A percentile compares a stretch with the other conserved stretches of the same genome.
phyloP scores from a whole-genome alignment of 495 filamentous ascomycete genomes.

The Hyphodiscus hymeniophilus region DNA sequence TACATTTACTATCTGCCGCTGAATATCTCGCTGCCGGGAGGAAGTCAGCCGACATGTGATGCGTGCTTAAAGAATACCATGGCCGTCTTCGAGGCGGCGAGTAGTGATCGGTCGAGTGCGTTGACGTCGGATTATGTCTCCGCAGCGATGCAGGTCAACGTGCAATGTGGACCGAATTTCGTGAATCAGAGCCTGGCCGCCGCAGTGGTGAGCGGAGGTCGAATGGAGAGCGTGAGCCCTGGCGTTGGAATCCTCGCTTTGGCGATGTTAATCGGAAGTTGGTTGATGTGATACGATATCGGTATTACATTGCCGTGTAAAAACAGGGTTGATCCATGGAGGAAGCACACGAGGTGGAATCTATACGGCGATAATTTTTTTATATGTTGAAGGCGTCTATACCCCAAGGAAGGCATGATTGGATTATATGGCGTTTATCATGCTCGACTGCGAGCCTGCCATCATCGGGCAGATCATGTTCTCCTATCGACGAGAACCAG shows the following conservation, averaged over 20 bases:
- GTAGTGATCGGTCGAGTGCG: constrained; percentile 47
- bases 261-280: constrained; percentile 10
- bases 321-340: no score
- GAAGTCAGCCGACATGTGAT: constrained; percentile 57
- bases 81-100: constrained; percentile 54
- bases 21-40: constrained; percentile 56
- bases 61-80: constrained; percentile 64
- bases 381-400: neutral
- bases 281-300: constrained; percentile 7
- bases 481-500: no score
- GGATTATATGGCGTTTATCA: neutral
- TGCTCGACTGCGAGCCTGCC: no score
- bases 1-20: constrained; percentile 82
- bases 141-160: constrained; percentile 58
- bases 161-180: constrained; percentile 54
- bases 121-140: constrained; percentile 50
- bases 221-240: neutral
- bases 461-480: no score
- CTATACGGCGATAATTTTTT: no score
- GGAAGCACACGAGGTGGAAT: no score
- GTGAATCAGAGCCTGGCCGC: constrained; percentile 38
- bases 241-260: constrained; percentile 3
- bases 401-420: neutral
- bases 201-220: neutral
- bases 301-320: no score